Conservation (phyloP, 805 yeast species). For the Wickerhamiella brachini region DNA sequence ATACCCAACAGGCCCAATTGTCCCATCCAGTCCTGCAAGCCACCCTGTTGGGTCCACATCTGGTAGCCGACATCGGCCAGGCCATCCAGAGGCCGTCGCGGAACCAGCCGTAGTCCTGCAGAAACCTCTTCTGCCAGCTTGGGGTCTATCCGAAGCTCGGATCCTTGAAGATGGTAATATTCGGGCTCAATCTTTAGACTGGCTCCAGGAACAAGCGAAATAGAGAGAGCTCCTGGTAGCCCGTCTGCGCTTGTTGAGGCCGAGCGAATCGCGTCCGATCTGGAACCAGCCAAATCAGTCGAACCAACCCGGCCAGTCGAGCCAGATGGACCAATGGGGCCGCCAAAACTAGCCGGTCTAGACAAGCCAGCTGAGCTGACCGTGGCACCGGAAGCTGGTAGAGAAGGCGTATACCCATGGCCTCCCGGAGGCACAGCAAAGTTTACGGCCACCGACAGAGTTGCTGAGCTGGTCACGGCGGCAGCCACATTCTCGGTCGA, state of each 20-base stretch:
- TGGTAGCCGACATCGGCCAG: neutral
- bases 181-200: neutral
- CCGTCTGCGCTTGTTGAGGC: neutral
- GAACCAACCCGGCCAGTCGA: too few relatives aligned
- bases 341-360: too few relatives aligned
- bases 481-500: neutral
- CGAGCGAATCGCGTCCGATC: neutral
- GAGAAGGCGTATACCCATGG: too few relatives aligned
- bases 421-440: neutral
- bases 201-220: neutral
- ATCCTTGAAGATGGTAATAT: neutral
- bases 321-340: too few relatives aligned
- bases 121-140: neutral
- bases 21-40: neutral
- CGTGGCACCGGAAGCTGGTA: too few relatives aligned
- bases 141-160: neutral
- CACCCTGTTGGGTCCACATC: neutral
- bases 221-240: neutral
- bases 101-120: neutral
- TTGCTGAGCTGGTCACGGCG: neutral
- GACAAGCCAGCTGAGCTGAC: too few relatives aligned
- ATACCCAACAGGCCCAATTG: neutral
- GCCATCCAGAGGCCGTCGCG: neutral
- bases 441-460: neutral
- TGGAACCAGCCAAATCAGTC: neutral